Conservation (phyloP, 352 stramenopile genomes). For the Phytophthora parvispora region DNA sequence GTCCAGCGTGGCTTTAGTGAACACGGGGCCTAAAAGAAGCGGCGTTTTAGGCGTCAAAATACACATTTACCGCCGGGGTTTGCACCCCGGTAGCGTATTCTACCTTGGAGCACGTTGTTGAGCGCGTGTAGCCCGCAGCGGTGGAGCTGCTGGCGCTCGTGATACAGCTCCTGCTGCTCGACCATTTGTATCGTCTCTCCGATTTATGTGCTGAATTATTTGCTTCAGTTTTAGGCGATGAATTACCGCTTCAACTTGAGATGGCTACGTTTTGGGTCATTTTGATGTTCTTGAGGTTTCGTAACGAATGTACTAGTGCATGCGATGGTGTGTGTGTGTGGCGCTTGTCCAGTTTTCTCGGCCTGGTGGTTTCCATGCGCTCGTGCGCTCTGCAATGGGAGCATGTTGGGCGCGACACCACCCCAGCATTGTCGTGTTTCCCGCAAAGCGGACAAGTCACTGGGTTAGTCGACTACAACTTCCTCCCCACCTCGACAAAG, state of each 20-base stretch:
- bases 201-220: conserved; percentile 1
- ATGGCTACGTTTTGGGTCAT: conserved; percentile 20
- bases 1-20: conserved; percentile 62
- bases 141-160: conserved; percentile 80
- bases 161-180: conserved; percentile 54
- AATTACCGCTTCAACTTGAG: conserved; percentile 33
- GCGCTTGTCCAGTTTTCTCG: no score
- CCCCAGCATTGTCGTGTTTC: conserved; percentile 30
- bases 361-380: conserved; percentile 27
- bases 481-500: neutral
- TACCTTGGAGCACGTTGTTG: conserved; percentile 86
- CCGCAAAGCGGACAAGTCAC: conserved; percentile 10
- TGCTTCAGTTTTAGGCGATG: neutral
- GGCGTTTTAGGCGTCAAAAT: neutral
- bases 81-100: neutral
- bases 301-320: conserved; percentile 24
- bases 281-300: conserved; percentile 26
- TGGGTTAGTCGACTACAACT: neutral
- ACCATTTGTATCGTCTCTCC: conserved; percentile 1
- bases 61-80: neutral
- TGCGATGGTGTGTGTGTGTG: conserved; percentile 32
- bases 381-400: conserved; percentile 2
- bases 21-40: conserved; percentile 45
- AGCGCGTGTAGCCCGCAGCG: conserved; percentile 85
- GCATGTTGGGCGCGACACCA: neutral